phyloP scores from a whole-genome alignment of 1,284 basidiomycete species.

The Porodaedalea pini region DNA sequence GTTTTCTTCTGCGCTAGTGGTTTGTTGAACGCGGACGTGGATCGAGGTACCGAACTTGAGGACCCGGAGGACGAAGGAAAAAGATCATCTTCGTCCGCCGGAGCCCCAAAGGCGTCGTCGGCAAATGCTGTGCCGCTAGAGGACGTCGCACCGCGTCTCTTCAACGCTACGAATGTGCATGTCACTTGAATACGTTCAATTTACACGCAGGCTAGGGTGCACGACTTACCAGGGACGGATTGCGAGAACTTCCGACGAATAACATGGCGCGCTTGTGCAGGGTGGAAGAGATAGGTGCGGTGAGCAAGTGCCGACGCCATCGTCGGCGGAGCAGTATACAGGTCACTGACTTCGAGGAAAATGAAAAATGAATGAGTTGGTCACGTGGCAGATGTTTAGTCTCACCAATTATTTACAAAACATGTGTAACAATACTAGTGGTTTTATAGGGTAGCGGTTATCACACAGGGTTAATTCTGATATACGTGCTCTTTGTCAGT shows the following conservation, averaged over 20 bases:
- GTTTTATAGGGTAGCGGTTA: conserved; percentile 52
- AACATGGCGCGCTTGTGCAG: neutral
- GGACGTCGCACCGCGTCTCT: neutral
- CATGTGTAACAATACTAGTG: too few relatives aligned
- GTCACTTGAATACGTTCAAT: too few relatives aligned
- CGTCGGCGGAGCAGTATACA: too few relatives aligned
- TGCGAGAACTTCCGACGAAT: neutral
- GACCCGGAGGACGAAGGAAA: neutral
- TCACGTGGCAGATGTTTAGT: too few relatives aligned
- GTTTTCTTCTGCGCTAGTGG: neutral
- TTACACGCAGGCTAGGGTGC: neutral
- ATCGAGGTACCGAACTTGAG: too few relatives aligned
- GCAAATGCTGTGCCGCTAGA: neutral
- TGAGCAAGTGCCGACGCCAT: neutral
- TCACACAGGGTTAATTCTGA: conserved; percentile 60
- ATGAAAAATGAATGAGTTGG: too few relatives aligned
- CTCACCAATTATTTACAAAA: too few relatives aligned
- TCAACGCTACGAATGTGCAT: too few relatives aligned
- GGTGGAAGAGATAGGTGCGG: neutral
- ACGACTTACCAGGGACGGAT: conserved; percentile 2
- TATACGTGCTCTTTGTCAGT: too few relatives aligned
- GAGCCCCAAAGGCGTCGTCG: conserved; percentile 4
- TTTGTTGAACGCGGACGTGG: neutral
- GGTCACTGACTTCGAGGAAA: too few relatives aligned
- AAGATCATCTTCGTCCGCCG: conserved; percentile 10